A percentile compares a stretch with the other conserved stretches of the same genome.
phyloP scores from a whole-genome alignment of 2,329 filamentous ascomycete species.

The Talaromyces funiculosus region DNA sequence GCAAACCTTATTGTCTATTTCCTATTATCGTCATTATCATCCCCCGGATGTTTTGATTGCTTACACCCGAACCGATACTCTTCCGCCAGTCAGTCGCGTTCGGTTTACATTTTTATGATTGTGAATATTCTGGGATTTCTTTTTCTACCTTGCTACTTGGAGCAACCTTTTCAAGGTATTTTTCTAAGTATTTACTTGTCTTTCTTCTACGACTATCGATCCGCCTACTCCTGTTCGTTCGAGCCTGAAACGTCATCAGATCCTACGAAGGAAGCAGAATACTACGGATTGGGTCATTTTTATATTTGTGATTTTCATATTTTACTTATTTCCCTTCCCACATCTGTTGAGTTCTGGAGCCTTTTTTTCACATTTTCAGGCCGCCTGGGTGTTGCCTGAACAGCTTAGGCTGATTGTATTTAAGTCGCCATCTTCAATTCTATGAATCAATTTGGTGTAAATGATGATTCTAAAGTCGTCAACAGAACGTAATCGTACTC shows the following conservation, averaged over 20 bases:
- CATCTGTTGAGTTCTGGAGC: background rate
- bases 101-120: constrained; percentile 7
- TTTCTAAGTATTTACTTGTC: background rate
- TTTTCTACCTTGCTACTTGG: background rate
- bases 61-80: background rate
- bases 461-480: background rate
- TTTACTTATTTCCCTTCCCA: background rate
- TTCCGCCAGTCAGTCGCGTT: background rate
- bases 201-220: background rate
- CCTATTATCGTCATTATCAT: background rate
- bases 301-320: background rate
- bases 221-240: background rate
- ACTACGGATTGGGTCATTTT: background rate
- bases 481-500: background rate
- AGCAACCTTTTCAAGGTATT: background rate
- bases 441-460: background rate
- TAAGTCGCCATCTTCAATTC: background rate
- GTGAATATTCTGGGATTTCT: constrained; percentile 10
- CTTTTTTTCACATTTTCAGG: constrained; percentile 9
- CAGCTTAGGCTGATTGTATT: background rate
- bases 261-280: background rate
- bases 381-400: constrained; percentile 5
- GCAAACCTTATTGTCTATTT: constrained; percentile 7
- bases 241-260: background rate
- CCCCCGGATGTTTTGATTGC: background rate